A percentile compares a stretch with the other conserved stretches of the same genome.
Evolutionary conservation across 352 stramenopile genomes (phyloP).

Genomic region (Phytophthora palmivora): DNA sequence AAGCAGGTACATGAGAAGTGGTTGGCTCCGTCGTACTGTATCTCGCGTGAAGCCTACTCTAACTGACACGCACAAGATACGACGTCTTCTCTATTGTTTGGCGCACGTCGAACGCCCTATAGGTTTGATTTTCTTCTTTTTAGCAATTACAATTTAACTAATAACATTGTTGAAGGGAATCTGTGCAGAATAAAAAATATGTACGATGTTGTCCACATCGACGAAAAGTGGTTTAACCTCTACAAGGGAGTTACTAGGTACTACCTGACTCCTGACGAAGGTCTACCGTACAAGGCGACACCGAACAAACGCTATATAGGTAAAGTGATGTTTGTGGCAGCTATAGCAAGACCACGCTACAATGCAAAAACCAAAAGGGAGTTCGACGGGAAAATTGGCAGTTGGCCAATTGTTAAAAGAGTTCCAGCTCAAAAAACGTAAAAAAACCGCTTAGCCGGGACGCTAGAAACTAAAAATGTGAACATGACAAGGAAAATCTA

Average conservation of each 20-base stretch:
- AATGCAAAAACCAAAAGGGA: neutral
- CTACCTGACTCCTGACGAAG: neutral
- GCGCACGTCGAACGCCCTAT: neutral
- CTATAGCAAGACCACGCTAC: too few relatives aligned
- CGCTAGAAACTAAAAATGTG: neutral
- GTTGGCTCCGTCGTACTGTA: too few relatives aligned
- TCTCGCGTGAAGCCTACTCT: too few relatives aligned
- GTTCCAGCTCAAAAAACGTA: neutral
- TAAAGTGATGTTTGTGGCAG: neutral
- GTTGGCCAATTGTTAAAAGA: neutral
- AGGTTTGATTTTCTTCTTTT: neutral
- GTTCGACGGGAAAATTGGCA: neutral
- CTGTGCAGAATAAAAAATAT: neutral
- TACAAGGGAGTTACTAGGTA: neutral
- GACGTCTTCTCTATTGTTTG: too few relatives aligned
- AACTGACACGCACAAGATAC: too few relatives aligned
- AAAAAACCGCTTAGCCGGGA: neutral
- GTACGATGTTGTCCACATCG: neutral
- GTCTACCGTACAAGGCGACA: neutral
- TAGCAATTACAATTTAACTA: too few relatives aligned
- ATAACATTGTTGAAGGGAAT: neutral
- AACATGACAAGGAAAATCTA: neutral
- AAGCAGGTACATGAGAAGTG: too few relatives aligned
- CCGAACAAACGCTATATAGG: neutral
- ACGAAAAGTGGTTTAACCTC: slow-evolving; percentile 4